Evolutionary conservation across 148 eudicot species (phyloP).

Genomic region (Silene latifolia): DNA sequence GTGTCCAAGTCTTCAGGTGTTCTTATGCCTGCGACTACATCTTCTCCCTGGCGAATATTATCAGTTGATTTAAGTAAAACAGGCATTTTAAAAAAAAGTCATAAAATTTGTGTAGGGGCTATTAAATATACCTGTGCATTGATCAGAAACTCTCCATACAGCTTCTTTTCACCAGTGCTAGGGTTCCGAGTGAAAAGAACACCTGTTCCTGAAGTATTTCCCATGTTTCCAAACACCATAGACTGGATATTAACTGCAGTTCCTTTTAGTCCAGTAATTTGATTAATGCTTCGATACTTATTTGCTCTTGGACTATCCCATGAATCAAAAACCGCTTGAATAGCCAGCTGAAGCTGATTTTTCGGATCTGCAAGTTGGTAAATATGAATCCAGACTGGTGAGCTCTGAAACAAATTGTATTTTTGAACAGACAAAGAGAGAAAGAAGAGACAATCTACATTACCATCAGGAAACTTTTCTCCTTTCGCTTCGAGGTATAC

Average conservation of each 20-base stretch:
- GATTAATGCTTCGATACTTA: slow-evolving; percentile 86
- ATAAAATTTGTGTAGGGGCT: background rate
- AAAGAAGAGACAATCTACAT: background rate
- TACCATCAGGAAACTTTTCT: slow-evolving; percentile 86
- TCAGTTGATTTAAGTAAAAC: background rate
- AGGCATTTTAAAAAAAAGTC: background rate
- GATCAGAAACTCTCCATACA: slow-evolving; percentile 89
- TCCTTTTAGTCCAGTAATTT: slow-evolving; percentile 83
- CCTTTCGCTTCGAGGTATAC: slow-evolving; percentile 83
- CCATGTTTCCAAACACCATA: slow-evolving; percentile 99
- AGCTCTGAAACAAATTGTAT: background rate
- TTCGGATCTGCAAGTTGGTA: slow-evolving; percentile 54
- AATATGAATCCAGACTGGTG: background rate
- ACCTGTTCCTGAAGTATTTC: slow-evolving; percentile 96
- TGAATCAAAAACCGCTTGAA: slow-evolving; percentile 88
- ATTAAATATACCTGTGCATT: slow-evolving; percentile 76
- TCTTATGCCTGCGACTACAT: slow-evolving; percentile 96
- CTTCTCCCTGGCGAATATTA: slow-evolving; percentile 64
- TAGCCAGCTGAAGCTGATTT: slow-evolving; percentile 73
- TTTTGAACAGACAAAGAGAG: background rate
- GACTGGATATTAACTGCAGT: slow-evolving; percentile 96
- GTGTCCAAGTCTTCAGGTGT: slow-evolving; percentile 87
- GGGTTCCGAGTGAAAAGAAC: slow-evolving; percentile 97
- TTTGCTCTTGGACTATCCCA: slow-evolving; percentile 95
- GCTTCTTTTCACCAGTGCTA: slow-evolving; percentile 93